Evolutionary conservation across 257 asterid genomes (phyloP).

Genomic region (Ilex aquifolium): DNA sequence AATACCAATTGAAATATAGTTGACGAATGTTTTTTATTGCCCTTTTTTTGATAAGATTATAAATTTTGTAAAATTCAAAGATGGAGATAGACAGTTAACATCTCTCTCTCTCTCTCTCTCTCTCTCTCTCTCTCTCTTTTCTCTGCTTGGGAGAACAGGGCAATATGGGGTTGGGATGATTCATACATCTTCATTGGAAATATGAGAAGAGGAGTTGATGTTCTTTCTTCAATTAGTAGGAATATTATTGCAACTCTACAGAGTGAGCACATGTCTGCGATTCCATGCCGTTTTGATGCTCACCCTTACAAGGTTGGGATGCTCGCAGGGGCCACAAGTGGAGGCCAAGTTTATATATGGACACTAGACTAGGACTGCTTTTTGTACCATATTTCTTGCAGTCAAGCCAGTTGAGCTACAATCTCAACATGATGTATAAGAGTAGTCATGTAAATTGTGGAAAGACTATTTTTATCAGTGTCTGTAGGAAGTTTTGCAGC

Average conservation of each 20-base stretch:
- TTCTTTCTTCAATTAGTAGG: slow-evolving; percentile 37
- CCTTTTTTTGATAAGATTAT: too few species aligned
- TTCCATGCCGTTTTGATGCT: slow-evolving; percentile 61
- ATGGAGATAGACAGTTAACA: too few species aligned
- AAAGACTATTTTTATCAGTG: slow-evolving; percentile 4
- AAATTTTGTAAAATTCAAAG: too few species aligned
- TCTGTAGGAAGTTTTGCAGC: neutral
- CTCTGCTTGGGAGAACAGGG: slow-evolving; percentile 35
- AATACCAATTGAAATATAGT: too few species aligned
- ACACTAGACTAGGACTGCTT: slow-evolving; percentile 13
- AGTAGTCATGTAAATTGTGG: too few species aligned
- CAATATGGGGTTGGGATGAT: slow-evolving; percentile 98
- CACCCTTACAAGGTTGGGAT: slow-evolving; percentile 54
- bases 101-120: too few species aligned
- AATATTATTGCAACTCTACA: slow-evolving; percentile 41
- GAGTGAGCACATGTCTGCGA: slow-evolving; percentile 61
- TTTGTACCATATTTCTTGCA: neutral
- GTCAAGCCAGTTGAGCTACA: too few species aligned
- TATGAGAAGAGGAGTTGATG: slow-evolving; percentile 67
- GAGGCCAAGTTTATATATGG: slow-evolving; percentile 86
- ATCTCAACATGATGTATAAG: too few species aligned
- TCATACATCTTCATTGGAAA: slow-evolving; percentile 73
- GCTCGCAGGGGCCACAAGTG: slow-evolving; percentile 77
- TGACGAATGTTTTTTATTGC: too few species aligned
- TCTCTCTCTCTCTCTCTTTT: too few species aligned